Evolutionary conservation across 225 moss, liverwort and hornwort genomes (phyloP).

Genomic region (Sphagnum tenellum): DNA sequence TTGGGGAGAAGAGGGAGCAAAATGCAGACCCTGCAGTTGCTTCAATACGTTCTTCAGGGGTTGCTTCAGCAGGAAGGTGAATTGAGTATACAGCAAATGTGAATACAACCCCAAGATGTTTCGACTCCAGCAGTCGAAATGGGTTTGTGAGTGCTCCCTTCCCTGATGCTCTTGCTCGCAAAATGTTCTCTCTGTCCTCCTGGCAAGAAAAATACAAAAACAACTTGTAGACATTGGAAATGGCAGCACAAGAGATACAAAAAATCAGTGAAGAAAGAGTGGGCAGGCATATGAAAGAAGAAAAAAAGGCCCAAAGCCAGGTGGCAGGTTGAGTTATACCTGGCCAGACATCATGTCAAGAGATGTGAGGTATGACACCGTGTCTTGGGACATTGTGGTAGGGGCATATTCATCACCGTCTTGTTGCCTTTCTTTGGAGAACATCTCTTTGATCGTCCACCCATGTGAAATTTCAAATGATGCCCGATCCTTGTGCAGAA

Average conservation of each 20-base stretch:
- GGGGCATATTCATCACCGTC: constrained; percentile 59
- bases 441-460: constrained; percentile 58
- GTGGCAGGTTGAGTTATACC: constrained; percentile 8
- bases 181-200: constrained; percentile 61
- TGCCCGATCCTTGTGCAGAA: constrained; percentile 47
- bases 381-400: constrained; percentile 54
- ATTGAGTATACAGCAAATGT: constrained; percentile 55
- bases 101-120: constrained; percentile 61
- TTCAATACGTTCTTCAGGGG: constrained; percentile 52
- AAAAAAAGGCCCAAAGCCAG: too few relatives aligned
- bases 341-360: constrained; percentile 70
- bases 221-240: too few relatives aligned
- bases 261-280: too few relatives aligned
- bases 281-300: too few relatives aligned
- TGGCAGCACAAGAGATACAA: too few relatives aligned
- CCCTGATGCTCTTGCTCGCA: constrained; percentile 56
- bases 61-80: constrained; percentile 39
- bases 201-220: constrained; percentile 1
- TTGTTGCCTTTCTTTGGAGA: constrained; percentile 42
- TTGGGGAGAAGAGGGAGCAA: too few relatives aligned
- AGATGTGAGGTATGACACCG: constrained; percentile 49
- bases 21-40: constrained; percentile 41
- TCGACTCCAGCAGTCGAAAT: constrained; percentile 54
- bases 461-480: constrained; percentile 44
- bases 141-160: constrained; percentile 63